A percentile compares a stretch with the other conserved stretches of the same genome.
Conservation (phyloP, 2,329 filamentous ascomycete genomes). For the Cladosporium sp. region DNA sequence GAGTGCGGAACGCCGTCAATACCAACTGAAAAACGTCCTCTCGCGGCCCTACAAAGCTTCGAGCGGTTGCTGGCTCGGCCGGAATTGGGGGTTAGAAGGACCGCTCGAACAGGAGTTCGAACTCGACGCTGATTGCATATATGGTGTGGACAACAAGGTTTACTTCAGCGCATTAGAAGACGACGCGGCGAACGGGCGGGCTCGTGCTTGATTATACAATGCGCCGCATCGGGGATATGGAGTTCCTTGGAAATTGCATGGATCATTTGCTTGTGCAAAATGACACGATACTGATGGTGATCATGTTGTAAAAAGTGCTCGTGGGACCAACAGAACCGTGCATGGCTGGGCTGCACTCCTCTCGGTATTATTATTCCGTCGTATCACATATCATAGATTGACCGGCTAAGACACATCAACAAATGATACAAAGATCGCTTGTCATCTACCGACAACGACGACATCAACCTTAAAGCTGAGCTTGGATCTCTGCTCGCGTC, state of each 20-base stretch:
- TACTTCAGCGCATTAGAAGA: slow-evolving; percentile 33
- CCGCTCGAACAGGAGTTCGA: slow-evolving; percentile 28
- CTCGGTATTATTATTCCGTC: not conserved
- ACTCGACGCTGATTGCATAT: slow-evolving; percentile 31
- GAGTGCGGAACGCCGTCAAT: slow-evolving; percentile 45
- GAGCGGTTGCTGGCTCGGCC: slow-evolving; percentile 32
- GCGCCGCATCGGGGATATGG: not conserved
- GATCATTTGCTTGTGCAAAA: not conserved
- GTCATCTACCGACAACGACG: not conserved
- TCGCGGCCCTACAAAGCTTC: slow-evolving; percentile 33
- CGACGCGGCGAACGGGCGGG: not conserved
- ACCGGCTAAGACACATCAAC: too few relatives aligned
- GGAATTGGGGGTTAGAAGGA: slow-evolving; percentile 31
- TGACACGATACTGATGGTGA: not conserved
- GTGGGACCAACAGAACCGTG: not conserved
- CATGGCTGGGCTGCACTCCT: not conserved
- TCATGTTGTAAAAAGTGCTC: not conserved
- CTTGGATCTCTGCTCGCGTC: too few relatives aligned
- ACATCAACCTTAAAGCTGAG: too few relatives aligned
- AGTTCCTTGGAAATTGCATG: not conserved
- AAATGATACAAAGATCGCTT: not conserved
- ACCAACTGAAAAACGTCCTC: slow-evolving; percentile 40
- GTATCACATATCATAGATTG: not conserved
- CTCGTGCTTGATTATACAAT: not conserved
- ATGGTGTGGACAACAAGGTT: slow-evolving; percentile 25